Evolutionary conservation across 2,329 filamentous ascomycete species (phyloP).

Genomic region (Diaporthe australafricana): DNA sequence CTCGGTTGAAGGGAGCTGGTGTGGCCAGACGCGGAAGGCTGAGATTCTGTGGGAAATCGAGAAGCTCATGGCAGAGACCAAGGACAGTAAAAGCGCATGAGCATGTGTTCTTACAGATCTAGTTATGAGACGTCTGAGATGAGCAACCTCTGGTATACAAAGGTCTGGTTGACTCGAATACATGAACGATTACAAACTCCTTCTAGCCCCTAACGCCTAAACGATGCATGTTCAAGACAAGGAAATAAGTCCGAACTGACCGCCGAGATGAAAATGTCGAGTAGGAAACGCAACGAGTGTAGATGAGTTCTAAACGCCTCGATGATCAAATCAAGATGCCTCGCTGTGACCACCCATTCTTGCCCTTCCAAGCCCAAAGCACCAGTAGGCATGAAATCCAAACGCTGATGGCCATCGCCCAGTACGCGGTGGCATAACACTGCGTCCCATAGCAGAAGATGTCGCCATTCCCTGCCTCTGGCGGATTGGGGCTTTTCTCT

Average conservation of each 20-base stretch:
- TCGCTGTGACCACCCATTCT: conserved; percentile 78
- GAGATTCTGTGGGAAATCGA: conserved; percentile 64
- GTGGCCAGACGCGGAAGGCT: conserved; percentile 70
- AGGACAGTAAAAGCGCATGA: conserved; percentile 31
- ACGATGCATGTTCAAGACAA: conserved; percentile 15
- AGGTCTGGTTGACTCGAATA: not conserved
- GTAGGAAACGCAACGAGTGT: not conserved
- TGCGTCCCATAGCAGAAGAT: conserved; percentile 82
- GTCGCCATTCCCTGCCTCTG: conserved; percentile 53
- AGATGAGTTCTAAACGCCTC: not conserved
- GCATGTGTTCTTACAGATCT: no score
- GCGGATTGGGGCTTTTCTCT: conserved; percentile 46
- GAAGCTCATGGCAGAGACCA: conserved; percentile 46
- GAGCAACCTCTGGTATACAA: not conserved
- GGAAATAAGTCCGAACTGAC: not conserved
- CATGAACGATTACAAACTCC: not conserved
- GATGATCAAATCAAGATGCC: conserved; percentile 72
- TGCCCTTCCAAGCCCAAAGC: conserved; percentile 84
- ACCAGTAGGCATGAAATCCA: conserved; percentile 81
- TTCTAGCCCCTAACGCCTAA: conserved; percentile 18
- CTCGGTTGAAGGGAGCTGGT: conserved; percentile 78
- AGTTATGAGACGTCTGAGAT: not conserved
- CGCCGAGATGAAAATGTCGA: not conserved
- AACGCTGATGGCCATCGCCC: conserved; percentile 85
- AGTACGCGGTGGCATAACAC: conserved; percentile 87